phyloP scores from a whole-genome alignment of 2,329 filamentous ascomycete species.

The Alternaria consortialis region DNA sequence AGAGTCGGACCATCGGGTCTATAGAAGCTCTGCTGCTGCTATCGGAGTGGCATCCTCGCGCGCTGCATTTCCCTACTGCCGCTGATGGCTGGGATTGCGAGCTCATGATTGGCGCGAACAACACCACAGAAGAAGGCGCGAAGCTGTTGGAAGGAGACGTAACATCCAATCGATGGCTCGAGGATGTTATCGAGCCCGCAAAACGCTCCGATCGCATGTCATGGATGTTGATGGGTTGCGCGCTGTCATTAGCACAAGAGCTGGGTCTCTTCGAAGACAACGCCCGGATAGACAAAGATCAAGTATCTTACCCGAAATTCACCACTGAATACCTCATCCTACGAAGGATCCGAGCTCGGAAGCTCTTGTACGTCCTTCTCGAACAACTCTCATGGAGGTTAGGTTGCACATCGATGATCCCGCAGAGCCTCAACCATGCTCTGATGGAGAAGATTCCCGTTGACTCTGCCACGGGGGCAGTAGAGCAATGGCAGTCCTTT shows the following conservation, averaged over 20 bases:
- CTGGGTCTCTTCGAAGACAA: slow-evolving; percentile 60
- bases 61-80: slow-evolving; percentile 63
- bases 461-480: slow-evolving; percentile 47
- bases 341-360: slow-evolving; percentile 47
- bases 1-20: slow-evolving; percentile 60
- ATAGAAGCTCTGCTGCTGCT: slow-evolving; percentile 64
- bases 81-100: slow-evolving; percentile 66
- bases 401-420: slow-evolving; percentile 62
- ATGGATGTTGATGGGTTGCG: slow-evolving; percentile 67
- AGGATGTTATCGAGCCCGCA: slow-evolving; percentile 64
- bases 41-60: slow-evolving; percentile 66
- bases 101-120: slow-evolving; percentile 55
- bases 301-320: slow-evolving; percentile 46
- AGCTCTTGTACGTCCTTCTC: slow-evolving; percentile 56
- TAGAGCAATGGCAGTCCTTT: slow-evolving; percentile 60
- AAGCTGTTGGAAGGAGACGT: slow-evolving; percentile 48
- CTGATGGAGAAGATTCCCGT: slow-evolving; percentile 53
- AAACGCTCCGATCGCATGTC: slow-evolving; percentile 67
- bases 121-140: slow-evolving; percentile 49
- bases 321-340: slow-evolving; percentile 40
- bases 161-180: slow-evolving; percentile 57
- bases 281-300: slow-evolving; percentile 47
- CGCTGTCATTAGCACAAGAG: slow-evolving; percentile 62
- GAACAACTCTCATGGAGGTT: slow-evolving; percentile 62
- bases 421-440: slow-evolving; percentile 54